Base-by-base conservation (phyloP, 139 green algal genomes). In the Picochlorum costavermella region DNA sequence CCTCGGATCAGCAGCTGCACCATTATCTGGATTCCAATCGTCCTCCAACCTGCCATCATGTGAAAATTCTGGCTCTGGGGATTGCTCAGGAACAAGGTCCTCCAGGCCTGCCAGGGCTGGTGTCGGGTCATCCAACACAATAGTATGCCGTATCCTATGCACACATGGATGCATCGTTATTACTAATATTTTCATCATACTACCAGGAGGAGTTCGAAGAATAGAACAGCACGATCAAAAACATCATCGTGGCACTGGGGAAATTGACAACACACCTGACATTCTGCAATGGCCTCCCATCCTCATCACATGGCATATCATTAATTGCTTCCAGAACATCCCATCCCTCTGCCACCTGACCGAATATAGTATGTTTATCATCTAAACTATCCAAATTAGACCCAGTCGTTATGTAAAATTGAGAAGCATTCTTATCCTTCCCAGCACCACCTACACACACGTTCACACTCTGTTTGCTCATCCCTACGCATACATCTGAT, bases 41-140 rank as follows among this genome's bases (percentile, higher is more conserved):
- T 99, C 94, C 72, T 98, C 92, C 63, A 98, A 80, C 9, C 90
- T 64, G 36, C 67, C 77, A 50, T 96, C 90, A 6, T 83, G 79
- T 0, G 67, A 68, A 60, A 74, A 78, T 80, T 91, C 63, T 10
- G 85, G 84, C 50, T 80, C 64, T 1, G 89, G 89, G 2, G 86
- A 94, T 2, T 44, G 61, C n/a, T 94, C 85, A 4, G 92, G 94
- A 0, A 97, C 87, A 44, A 86, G 76, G 0, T 77, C 75, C 11
- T 70, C 83, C 63, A 99, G 77, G 20, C 81, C 72, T 0, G 79
- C 71, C 0, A 90, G 91, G 66, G 98, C 88, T 6, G 89, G 81
- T 46, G 91, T 96, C 0, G 94, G 94, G 69, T 99, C 94, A 50
- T 99, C 94, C 62, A 99, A 81, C 4, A 99, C 61, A 17, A 95